Evolutionary conservation across 257 asterid genomes (phyloP).

Genomic region (Linderniella brevidens): DNA sequence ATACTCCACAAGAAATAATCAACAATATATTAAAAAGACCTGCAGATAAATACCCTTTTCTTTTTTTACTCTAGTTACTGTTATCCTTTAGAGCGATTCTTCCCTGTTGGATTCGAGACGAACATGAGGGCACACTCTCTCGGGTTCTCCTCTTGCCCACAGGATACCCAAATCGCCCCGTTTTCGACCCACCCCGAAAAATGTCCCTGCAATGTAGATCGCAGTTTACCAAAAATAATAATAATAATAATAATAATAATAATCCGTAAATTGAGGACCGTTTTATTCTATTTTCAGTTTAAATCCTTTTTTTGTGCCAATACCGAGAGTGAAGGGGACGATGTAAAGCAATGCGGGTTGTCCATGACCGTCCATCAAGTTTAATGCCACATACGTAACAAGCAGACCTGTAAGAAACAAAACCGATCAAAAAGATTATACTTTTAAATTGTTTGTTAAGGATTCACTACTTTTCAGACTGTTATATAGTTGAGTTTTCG

Average conservation of each 20-base stretch:
- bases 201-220: conserved; percentile 33
- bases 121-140: conserved; percentile 57
- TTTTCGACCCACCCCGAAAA: conserved; percentile 43
- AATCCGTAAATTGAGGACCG: too few relatives aligned
- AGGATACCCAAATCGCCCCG: conserved; percentile 54
- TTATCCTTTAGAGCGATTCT: conserved; percentile 23
- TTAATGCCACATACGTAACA: conserved; percentile 54
- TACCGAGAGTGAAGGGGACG: conserved; percentile 81
- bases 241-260: too few relatives aligned
- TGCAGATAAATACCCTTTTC: too few relatives aligned
- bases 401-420: conserved; percentile 45
- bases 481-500: too few relatives aligned
- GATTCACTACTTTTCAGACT: too few relatives aligned
- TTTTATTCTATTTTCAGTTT: too few relatives aligned
- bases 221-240: conserved; percentile 1
- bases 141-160: conserved; percentile 74
- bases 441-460: too few relatives aligned
- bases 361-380: conserved; percentile 95
- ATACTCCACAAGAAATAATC: too few relatives aligned
- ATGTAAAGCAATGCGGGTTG: conserved; percentile 90
- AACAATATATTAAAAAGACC: too few relatives aligned
- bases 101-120: conserved; percentile 37
- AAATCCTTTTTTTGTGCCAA: too few relatives aligned
- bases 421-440: too few relatives aligned
- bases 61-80: too few relatives aligned